Conservation (phyloP, 208 protist species). For the Acanthamoeba lenticulata region DNA sequence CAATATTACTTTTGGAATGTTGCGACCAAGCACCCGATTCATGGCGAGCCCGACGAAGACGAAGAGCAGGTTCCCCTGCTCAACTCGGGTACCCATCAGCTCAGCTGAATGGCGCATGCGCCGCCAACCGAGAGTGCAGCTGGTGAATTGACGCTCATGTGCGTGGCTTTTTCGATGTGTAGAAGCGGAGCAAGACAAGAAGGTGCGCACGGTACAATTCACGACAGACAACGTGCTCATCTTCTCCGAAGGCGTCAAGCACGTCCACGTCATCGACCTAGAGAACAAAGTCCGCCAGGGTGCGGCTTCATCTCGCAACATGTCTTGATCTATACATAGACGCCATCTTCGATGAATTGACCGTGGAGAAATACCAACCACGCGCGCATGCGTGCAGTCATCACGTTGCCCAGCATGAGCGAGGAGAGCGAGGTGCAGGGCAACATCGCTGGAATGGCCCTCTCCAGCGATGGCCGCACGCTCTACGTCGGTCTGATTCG, state of each 20-base stretch:
- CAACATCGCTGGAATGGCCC: slow-evolving; percentile 1
- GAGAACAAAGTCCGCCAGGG: not conserved
- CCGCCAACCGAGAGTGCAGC: no score
- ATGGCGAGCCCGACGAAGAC: not conserved
- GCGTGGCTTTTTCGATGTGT: not conserved
- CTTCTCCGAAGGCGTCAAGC: not conserved
- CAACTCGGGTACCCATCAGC: no score
- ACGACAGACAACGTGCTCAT: not conserved
- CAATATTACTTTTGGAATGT: slow-evolving; percentile 7
- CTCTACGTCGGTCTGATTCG: not conserved
- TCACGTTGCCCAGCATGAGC: not conserved
- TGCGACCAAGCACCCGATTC: not conserved
- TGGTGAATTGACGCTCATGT: not conserved
- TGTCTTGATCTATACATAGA: not conserved
- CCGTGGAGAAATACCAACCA: no score
- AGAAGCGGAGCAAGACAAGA: slow-evolving; percentile 10
- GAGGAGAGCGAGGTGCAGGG: not conserved
- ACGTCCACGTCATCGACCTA: slow-evolving; percentile 8
- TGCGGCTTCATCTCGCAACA: no score
- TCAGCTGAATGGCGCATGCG: no score
- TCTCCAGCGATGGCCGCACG: not conserved
- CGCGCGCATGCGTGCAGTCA: not conserved
- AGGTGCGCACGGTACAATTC: slow-evolving; percentile 8
- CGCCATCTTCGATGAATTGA: no score
- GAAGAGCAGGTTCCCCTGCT: not conserved